These are phyloP conservation scores for Argentina anserina DNA, from an alignment of 306 rosid genomes.

Conservation along the genomic window DNA sequence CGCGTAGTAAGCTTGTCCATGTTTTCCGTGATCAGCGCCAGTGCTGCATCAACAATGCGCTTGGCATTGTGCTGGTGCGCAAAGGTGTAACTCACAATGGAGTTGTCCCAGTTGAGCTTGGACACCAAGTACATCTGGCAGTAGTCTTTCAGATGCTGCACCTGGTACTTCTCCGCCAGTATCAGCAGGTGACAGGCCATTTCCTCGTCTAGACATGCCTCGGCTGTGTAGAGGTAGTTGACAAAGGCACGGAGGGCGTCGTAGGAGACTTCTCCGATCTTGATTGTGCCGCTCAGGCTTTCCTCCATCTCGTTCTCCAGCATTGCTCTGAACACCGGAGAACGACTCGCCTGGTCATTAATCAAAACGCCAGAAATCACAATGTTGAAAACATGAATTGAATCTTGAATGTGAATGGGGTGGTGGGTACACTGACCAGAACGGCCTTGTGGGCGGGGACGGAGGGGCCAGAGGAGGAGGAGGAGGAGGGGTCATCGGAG, in stretches of 20 bases:
- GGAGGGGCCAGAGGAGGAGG: constrained; percentile 2
- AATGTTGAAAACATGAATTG: neutral
- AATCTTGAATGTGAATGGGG: neutral
- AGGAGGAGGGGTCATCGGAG: constrained; percentile 22
- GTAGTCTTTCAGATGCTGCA: constrained; percentile 63
- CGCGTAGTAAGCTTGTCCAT: constrained; percentile 53
- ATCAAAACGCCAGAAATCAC: too few relatives aligned
- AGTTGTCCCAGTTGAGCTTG: constrained; percentile 61
- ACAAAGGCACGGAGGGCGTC: constrained; percentile 74
- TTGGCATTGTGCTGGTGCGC: constrained; percentile 74
- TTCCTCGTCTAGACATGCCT: constrained; percentile 63
- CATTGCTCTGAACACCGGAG: constrained; percentile 85
- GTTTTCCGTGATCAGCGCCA: constrained; percentile 57
- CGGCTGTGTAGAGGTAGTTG: constrained; percentile 70
- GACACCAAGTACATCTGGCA: constrained; percentile 71
- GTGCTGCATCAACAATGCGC: constrained; percentile 52
- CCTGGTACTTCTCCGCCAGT: constrained; percentile 75
- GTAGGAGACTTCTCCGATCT: constrained; percentile 60
- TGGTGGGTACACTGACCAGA: too few relatives aligned
- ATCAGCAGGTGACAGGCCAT: constrained; percentile 65
- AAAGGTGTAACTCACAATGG: constrained; percentile 50
- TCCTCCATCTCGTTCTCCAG: constrained; percentile 84
- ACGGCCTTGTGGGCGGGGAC: constrained; percentile 69
- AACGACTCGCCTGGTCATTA: constrained; percentile 54
- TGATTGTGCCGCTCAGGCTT: constrained; percentile 76